Conservation (phyloP, 495 filamentous ascomycete species). For the Xylaria grammica region DNA sequence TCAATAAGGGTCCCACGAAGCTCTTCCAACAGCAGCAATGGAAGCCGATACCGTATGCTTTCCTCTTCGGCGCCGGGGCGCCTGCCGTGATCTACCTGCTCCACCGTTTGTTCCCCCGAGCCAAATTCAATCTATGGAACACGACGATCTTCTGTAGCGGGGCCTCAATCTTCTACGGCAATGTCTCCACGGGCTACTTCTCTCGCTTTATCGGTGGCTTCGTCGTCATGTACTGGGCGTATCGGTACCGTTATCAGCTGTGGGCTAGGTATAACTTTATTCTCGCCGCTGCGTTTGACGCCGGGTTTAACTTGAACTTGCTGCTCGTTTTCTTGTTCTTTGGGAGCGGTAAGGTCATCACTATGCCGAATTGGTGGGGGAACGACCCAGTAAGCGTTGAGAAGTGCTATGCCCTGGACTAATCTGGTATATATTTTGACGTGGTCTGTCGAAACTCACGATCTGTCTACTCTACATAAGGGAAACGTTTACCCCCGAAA, state of each 20-base stretch:
- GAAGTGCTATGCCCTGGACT: slow-evolving; percentile 43
- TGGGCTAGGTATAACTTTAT: slow-evolving; percentile 65
- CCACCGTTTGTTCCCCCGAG: slow-evolving; percentile 53
- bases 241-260: slow-evolving; percentile 56
- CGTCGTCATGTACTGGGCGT: slow-evolving; percentile 61
- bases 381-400: slow-evolving; percentile 47
- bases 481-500: too few relatives aligned
- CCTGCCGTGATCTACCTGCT: slow-evolving; percentile 55
- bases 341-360: slow-evolving; percentile 55
- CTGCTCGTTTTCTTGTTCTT: slow-evolving; percentile 62
- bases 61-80: slow-evolving; percentile 57
- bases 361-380: slow-evolving; percentile 65
- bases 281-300: slow-evolving; percentile 61
- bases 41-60: slow-evolving; percentile 58
- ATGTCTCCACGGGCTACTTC: slow-evolving; percentile 59
- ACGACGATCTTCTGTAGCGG: slow-evolving; percentile 59
- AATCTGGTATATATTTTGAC: background rate
- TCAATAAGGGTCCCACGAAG: slow-evolving; percentile 50
- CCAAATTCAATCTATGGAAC: slow-evolving; percentile 62
- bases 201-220: slow-evolving; percentile 62
- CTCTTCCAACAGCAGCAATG: slow-evolving; percentile 58
- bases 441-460: background rate
- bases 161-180: slow-evolving; percentile 52
- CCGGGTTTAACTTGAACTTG: slow-evolving; percentile 63
- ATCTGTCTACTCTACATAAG: too few relatives aligned